Evolutionary conservation across 352 stramenopile genomes (phyloP).

Genomic region (Globisporangium nagaii): DNA sequence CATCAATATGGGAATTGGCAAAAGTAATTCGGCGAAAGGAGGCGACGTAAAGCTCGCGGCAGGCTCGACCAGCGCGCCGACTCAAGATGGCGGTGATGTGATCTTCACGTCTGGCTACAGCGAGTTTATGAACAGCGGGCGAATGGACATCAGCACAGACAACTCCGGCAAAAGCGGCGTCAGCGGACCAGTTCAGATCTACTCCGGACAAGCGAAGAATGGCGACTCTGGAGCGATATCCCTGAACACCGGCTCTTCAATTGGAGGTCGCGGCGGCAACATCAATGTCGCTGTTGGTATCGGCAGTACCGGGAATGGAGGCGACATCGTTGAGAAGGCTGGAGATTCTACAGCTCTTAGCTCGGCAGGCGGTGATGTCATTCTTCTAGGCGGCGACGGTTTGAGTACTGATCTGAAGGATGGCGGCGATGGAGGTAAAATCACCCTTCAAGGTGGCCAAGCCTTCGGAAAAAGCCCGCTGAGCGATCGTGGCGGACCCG

Average conservation of each 20-base stretch:
- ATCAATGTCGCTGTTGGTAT: conserved; percentile 59
- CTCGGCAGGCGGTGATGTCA: conserved; percentile 42
- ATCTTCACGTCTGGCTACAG: conserved; percentile 71
- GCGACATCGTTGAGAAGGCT: conserved; percentile 62
- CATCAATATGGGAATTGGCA: conserved; percentile 46
- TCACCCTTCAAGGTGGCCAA: conserved; percentile 58
- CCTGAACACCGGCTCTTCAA: conserved; percentile 61
- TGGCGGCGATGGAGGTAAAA: conserved; percentile 59
- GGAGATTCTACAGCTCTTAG: conserved; percentile 43
- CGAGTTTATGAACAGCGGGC: conserved; percentile 63
- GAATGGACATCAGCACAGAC: conserved; percentile 64
- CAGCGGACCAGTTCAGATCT: conserved; percentile 65
- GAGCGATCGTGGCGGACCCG: conserved; percentile 45
- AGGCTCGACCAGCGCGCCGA: conserved; percentile 34
- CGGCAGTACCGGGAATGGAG: conserved; percentile 44
- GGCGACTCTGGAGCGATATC: conserved; percentile 68
- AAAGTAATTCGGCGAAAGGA: conserved; percentile 48
- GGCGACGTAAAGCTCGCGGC: conserved; percentile 66
- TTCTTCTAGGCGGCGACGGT: conserved; percentile 36
- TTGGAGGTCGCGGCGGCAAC: conserved; percentile 51
- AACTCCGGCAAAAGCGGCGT: conserved; percentile 69
- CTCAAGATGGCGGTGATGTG: conserved; percentile 72
- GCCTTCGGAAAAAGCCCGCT: conserved; percentile 35
- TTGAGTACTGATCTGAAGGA: conserved; percentile 41
- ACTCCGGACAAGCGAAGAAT: conserved; percentile 43